phyloP scores from a whole-genome alignment of 108 stramenopile genomes.

The Fragilariopsis cylindrus region DNA sequence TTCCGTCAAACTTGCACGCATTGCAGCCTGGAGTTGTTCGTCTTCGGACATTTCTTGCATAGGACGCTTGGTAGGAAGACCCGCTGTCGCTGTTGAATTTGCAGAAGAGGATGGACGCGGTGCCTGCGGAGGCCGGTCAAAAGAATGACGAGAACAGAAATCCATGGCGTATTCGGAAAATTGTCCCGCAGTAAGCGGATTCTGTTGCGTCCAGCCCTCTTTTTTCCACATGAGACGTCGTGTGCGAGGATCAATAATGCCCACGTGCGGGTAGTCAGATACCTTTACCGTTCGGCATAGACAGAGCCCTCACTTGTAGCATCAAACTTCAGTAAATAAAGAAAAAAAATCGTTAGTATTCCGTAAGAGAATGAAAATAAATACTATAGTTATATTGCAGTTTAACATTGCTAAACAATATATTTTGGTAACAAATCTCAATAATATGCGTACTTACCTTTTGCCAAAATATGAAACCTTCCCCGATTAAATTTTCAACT shows the following conservation, averaged over 20 bases:
- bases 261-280: constrained; percentile 81
- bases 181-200: constrained; percentile 72
- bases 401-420: too few relatives aligned
- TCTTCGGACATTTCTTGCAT: constrained; percentile 68
- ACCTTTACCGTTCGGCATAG: constrained; percentile 86
- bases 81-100: background rate
- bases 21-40: constrained; percentile 86
- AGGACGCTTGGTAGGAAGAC: constrained; percentile 30
- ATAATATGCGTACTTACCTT: constrained; percentile 43
- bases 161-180: constrained; percentile 88
- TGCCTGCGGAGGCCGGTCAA: constrained; percentile 68
- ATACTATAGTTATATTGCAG: too few relatives aligned
- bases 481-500: constrained; percentile 89
- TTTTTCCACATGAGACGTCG: constrained; percentile 82
- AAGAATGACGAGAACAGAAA: constrained; percentile 88
- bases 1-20: constrained; percentile 76
- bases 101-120: constrained; percentile 40
- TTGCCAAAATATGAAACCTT: constrained; percentile 95
- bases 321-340: constrained; percentile 46
- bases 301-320: constrained; percentile 64
- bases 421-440: background rate
- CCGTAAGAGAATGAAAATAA: too few relatives aligned
- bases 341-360: background rate
- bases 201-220: constrained; percentile 89
- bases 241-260: constrained; percentile 92